Base-by-base conservation (phyloP, 2,329 filamentous ascomycete species). In the Zasmidium citrigriseum region DNA sequence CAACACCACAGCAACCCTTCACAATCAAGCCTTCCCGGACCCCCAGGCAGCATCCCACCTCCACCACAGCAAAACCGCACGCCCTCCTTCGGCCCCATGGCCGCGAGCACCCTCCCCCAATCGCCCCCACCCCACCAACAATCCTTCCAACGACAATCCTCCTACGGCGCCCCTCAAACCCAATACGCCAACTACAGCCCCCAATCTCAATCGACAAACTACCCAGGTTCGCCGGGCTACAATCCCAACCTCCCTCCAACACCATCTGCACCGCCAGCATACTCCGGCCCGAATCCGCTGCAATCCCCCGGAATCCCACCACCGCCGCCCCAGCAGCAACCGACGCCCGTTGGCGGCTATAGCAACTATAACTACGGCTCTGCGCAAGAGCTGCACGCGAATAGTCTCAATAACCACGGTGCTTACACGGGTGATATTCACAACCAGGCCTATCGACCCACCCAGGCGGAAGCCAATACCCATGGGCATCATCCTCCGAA, bases 361-460 rank as follows among this genome's bases (percentile, higher is more conserved):
- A 75, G 83, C 20, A 80, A 83, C 60, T 89, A 83, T 67, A 72
- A 71, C 41, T 82, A 83, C 55, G 67, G 66, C 0, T 64, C 65
- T 24, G 67, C 73, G 14, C 70, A 71, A 5, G 71, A 68, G 21
- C 66, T 65, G 56, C 60, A 58, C 3, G 22, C 54, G 3, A 59
- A 55, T 10, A 46, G 59, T 3, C 53, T 64, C 4, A 66, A 65
- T n/a, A 55, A 63, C 18, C 58, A 66, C 18, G 73, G 76, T 5
- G 69, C 70, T 2, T 89, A 88, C 59, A 61, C 55, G 3, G 70
- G 67, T 20, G 72, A 75, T 7, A 75, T 91, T 45, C 89, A 92
- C 67, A 82, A 86, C 68, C 88, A 91, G 72, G 75, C 86, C 18
- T 92, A 91, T 69, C 76, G 85, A 55, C 89, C 89, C 1, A 88